Evolutionary conservation across 2,329 filamentous ascomycete species (phyloP), one percentile per base, ranked within the genome.

Genomic region (Trichoderma arundinaceum): DNA sequence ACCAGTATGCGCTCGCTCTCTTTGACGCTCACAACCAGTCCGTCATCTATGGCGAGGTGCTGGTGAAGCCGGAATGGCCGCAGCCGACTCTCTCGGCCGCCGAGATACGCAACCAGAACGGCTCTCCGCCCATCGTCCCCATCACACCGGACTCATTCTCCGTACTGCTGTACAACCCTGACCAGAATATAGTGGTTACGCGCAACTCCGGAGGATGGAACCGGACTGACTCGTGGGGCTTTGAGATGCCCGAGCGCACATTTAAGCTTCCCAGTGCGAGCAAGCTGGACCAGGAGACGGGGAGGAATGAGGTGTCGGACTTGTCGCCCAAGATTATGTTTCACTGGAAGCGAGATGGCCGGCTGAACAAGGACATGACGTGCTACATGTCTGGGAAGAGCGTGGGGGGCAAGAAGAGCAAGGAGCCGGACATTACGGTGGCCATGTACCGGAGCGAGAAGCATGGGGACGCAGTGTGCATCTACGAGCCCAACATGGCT

Each of bases 391-490:
- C 90, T 0, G 94, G 94, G 15, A 91, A 89, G 75, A 90, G 87
- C 12, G 86, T 90, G 0, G 87, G 86, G 22, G 87, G 87, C n/a
- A 92, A 89, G 78, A 92, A 92, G 81, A 91, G 84, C 80, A 94
- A 92, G 75, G 95, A 99, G 75, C 94, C 95, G 0, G 95, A 98
- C 77, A 98, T 98, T 71, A 94, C 93, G 0, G 84, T 98, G n/a
- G 93, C 92, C 2, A 85, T 98, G 72, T 96, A 94, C 82, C 88
- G 90, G 70, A 84, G 86, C 17, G 82, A 89, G 32, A 89, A 87
- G 70, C 79, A 81, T 54, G 91, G 94, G 71, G 81, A 79, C 41
- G 74, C 77, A 35, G 78, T 98, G 66, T 96, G 94, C 1, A 84
- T 99, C 48, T 97, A 98, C 80, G 92, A 99, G 77, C 92, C 94